phyloP scores from a whole-genome alignment of 805 yeast genomes.

The Yarrowia porcina region DNA sequence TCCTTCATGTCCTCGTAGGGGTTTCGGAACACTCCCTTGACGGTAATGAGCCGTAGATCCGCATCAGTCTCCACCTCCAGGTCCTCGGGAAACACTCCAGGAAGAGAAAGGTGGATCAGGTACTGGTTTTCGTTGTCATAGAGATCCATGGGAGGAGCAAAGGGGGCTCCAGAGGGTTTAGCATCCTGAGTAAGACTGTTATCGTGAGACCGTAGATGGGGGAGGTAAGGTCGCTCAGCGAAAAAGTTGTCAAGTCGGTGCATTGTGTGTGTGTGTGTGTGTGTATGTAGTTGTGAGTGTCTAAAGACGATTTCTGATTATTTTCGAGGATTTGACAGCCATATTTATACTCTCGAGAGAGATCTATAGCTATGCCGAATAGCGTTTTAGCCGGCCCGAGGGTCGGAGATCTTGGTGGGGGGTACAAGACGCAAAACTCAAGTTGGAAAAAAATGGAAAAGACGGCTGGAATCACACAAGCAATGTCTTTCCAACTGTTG shows the following conservation, averaged over 20 bases:
- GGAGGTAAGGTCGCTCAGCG: constrained; percentile 16
- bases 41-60: constrained; percentile 50
- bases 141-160: constrained; percentile 58
- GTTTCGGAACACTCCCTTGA: constrained; percentile 43
- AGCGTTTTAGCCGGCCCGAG: background rate
- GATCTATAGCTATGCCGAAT: background rate
- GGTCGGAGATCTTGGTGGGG: background rate
- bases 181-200: constrained; percentile 22
- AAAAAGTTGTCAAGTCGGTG: constrained; percentile 16
- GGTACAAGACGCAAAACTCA: background rate
- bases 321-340: background rate
- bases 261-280: background rate
- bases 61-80: constrained; percentile 60
- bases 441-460: background rate
- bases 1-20: constrained; percentile 40
- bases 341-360: background rate
- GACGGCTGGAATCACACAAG: background rate
- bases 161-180: constrained; percentile 30
- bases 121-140: constrained; percentile 50
- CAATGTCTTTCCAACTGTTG: too few species aligned
- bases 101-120: constrained; percentile 49
- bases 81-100: constrained; percentile 56
- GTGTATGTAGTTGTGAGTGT: background rate
- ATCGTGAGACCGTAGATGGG: constrained; percentile 13
- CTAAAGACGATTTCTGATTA: background rate